A percentile compares a stretch with the other conserved stretches of the same genome.
These are phyloP conservation scores for Fusarium xyrophilum DNA, from an alignment of 2,329 filamentous ascomycete genomes.

Conservation along the genomic window DNA sequence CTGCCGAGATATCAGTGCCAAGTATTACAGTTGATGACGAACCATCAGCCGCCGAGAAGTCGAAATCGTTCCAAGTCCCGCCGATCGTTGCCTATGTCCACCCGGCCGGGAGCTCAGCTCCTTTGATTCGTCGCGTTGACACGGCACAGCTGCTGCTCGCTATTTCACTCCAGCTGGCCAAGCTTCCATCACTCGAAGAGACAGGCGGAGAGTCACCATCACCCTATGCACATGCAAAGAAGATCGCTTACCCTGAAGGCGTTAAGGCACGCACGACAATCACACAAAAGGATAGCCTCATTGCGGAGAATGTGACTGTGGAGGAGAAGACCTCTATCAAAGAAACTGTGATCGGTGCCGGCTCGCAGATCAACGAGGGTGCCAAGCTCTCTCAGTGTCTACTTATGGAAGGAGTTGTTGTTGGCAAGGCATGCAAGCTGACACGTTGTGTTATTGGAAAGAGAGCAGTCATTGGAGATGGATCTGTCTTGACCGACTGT, in stretches of 20 bases:
- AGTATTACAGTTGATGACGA: constrained; percentile 6
- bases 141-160: constrained; percentile 81
- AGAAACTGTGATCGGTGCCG: constrained; percentile 85
- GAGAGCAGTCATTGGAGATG: constrained; percentile 82
- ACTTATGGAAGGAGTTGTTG: constrained; percentile 88
- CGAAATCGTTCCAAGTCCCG: constrained; percentile 57
- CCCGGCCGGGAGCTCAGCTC: constrained; percentile 58
- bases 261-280: constrained; percentile 84
- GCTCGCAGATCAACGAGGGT: constrained; percentile 85
- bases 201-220: constrained; percentile 64
- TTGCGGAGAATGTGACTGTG: constrained; percentile 88
- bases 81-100: constrained; percentile 85
- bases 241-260: constrained; percentile 83
- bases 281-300: constrained; percentile 79
- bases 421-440: constrained; percentile 84
- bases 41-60: constrained; percentile 12
- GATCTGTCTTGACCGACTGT: constrained; percentile 81
- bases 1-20: not conserved
- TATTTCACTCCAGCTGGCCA: constrained; percentile 85
- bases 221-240: constrained; percentile 78
- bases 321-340: constrained; percentile 93
- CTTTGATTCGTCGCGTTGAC: constrained; percentile 86
- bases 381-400: constrained; percentile 86
- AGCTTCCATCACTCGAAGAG: constrained; percentile 75
- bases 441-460: constrained; percentile 88